Percentiles rank a stretch among this genome's conserved stretches.
Conservation (phyloP, 2,329 filamentous ascomycete genomes). For the Celoporthe dispersa region DNA sequence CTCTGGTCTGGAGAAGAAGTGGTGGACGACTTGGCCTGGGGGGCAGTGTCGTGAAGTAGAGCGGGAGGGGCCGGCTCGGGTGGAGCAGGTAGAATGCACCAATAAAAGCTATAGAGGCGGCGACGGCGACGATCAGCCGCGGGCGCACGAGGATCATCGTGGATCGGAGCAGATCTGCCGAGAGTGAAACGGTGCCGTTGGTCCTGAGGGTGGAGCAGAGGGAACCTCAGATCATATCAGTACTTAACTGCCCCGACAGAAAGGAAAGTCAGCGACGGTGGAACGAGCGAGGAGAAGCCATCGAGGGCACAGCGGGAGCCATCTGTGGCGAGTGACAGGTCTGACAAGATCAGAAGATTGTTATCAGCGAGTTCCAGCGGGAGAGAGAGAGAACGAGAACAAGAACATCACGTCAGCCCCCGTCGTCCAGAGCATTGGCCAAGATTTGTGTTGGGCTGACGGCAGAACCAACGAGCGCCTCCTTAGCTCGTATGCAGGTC, state of each 20-base stretch:
- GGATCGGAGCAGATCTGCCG: neutral
- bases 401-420: neutral
- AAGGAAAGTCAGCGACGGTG: neutral
- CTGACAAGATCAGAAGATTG: neutral
- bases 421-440: neutral
- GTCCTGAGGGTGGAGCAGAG: neutral
- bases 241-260: neutral
- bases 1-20: conserved; percentile 5
- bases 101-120: conserved; percentile 12
- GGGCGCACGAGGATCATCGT: conserved; percentile 27
- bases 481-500: neutral
- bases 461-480: neutral
- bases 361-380: neutral
- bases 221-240: neutral
- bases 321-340: neutral
- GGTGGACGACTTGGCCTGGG: neutral
- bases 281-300: neutral
- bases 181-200: neutral
- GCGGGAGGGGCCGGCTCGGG: conserved; percentile 13
- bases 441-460: no score
- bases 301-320: neutral
- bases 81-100: conserved; percentile 26
- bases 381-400: neutral
- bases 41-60: conserved; percentile 9
- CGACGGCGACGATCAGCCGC: conserved; percentile 10